phyloP scores from a whole-genome alignment of 2,329 filamentous ascomycete genomes.

The Calonectria pauciramosa region DNA sequence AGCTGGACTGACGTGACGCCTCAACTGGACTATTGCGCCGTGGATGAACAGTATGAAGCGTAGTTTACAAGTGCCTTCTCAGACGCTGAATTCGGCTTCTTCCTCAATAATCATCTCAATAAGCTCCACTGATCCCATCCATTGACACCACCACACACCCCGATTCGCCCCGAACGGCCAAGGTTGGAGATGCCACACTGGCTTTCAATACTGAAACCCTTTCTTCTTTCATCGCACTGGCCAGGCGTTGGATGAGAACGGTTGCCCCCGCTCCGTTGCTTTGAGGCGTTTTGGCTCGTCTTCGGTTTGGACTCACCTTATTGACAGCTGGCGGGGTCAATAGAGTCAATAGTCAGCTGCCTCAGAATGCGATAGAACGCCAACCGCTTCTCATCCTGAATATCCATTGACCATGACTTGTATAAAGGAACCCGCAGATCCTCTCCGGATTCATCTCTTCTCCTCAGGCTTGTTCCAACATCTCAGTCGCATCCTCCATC shows the following conservation, averaged over 20 bases:
- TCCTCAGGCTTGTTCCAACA: slow-evolving; percentile 42
- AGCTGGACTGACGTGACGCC: background rate
- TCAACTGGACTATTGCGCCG: background rate
- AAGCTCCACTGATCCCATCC: background rate
- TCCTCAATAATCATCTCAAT: background rate
- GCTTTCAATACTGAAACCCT: too few species aligned
- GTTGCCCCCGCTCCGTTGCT: background rate
- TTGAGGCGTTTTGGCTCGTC: background rate
- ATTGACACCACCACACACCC: background rate
- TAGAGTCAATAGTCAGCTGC: slow-evolving; percentile 18
- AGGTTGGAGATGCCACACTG: background rate
- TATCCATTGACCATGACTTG: slow-evolving; percentile 1
- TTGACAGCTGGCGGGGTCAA: slow-evolving; percentile 21
- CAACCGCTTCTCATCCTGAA: slow-evolving; percentile 5
- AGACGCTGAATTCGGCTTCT: too few species aligned
- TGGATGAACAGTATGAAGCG: too few species aligned
- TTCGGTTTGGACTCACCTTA: background rate
- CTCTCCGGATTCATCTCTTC: slow-evolving; percentile 9
- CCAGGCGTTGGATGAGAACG: background rate
- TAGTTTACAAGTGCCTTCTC: background rate
- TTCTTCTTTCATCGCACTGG: background rate
- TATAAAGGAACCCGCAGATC: slow-evolving; percentile 37
- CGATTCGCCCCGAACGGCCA: background rate
- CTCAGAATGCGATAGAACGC: background rate
- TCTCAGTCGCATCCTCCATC: slow-evolving; percentile 35